Percentiles rank a stretch among this genome's conserved stretches.
These are phyloP conservation scores for Hansfordia pulvinata DNA, from an alignment of 2,329 filamentous ascomycete species.

Conservation along the genomic window DNA sequence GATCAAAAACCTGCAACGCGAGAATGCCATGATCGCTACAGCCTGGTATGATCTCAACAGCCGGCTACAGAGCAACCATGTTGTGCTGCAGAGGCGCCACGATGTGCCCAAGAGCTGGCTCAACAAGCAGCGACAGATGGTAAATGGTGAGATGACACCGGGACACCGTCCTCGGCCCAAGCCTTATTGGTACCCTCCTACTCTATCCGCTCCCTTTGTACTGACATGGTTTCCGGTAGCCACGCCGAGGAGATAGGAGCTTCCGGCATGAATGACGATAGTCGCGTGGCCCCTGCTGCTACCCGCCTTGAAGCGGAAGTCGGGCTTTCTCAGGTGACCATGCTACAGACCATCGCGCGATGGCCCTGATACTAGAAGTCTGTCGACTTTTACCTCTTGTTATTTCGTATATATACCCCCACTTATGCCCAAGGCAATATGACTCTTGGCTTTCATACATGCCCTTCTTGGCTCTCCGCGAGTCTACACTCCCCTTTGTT, in stretches of 20 bases:
- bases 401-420: no score
- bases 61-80: conserved; percentile 70
- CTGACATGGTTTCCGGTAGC: conserved; percentile 8
- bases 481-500: no score
- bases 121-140: conserved; percentile 65
- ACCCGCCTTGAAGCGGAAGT: no score
- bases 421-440: no score
- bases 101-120: conserved; percentile 73
- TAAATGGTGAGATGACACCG: conserved; percentile 34
- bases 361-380: no score
- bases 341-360: no score
- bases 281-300: conserved; percentile 1
- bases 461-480: no score
- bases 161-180: neutral
- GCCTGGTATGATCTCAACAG: conserved; percentile 77
- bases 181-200: neutral
- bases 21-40: conserved; percentile 67
- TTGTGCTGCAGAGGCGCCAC: conserved; percentile 60
- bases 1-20: conserved; percentile 59
- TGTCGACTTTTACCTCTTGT: no score
- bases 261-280: conserved; percentile 5
- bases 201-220: neutral
- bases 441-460: no score
- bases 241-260: conserved; percentile 18
- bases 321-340: no score